These are phyloP conservation scores for Calonectria pteridis DNA, from an alignment of 2,329 filamentous ascomycete species.

Conservation along the genomic window DNA sequence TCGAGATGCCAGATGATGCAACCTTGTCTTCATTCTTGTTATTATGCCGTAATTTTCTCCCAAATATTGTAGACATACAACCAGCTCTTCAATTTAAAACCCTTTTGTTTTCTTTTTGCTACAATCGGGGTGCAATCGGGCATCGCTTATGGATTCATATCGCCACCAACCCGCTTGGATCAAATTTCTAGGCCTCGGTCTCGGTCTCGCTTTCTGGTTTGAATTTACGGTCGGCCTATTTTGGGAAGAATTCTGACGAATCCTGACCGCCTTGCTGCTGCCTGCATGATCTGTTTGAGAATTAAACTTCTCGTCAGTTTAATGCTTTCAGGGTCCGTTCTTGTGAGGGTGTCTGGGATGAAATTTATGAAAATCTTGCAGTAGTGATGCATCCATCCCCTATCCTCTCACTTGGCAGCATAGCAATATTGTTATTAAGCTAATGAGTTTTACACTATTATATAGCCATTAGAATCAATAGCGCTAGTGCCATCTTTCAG, in stretches of 20 bases:
- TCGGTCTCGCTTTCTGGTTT: not conserved
- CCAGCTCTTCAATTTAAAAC: not conserved
- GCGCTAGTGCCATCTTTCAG: not conserved
- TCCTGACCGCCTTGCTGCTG: not conserved
- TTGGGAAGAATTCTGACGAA: not conserved
- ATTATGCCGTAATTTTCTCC: too few relatives aligned
- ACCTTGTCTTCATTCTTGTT: too few relatives aligned
- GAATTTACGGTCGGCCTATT: not conserved
- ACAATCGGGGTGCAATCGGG: not conserved
- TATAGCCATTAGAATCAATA: not conserved
- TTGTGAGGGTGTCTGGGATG: not conserved
- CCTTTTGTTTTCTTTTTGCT: not conserved
- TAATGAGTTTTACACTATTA: too few relatives aligned
- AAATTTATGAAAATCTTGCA: too few relatives aligned
- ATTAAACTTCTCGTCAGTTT: not conserved
- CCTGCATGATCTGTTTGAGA: not conserved
- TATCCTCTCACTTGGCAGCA: not conserved
- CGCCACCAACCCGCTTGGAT: not conserved
- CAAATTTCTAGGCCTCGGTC: not conserved
- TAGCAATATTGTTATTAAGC: too few relatives aligned
- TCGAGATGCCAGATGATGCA: too few relatives aligned
- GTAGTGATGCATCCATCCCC: not conserved
- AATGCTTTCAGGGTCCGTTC: not conserved
- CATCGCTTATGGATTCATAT: not conserved
- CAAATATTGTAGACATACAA: too few relatives aligned